A percentile compares a stretch with the other conserved stretches of the same genome.
Conservation (phyloP, 352 stramenopile genomes). For the Phytophthora rubi region DNA sequence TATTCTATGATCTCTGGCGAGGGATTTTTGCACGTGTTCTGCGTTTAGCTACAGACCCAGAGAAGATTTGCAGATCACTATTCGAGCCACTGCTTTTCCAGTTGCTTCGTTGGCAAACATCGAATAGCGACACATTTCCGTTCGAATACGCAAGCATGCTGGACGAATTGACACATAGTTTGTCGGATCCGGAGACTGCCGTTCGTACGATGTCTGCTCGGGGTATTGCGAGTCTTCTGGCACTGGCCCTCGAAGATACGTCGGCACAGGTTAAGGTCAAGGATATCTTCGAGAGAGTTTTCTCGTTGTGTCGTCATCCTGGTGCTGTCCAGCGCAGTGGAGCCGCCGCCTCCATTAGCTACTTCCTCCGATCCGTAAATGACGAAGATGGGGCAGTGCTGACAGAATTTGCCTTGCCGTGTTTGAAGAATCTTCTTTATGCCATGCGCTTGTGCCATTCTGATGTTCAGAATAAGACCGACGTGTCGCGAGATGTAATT, state of each 20-base stretch:
- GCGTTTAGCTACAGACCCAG: conserved; percentile 62
- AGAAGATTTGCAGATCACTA: conserved; percentile 73
- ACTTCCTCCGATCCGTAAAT: conserved; percentile 69
- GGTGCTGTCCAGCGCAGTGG: conserved; percentile 65
- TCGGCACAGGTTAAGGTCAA: conserved; percentile 37
- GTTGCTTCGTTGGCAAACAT: conserved; percentile 71
- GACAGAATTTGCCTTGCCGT: conserved; percentile 64
- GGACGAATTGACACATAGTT: conserved; percentile 58
- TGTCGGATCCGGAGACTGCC: conserved; percentile 58
- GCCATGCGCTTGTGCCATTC: conserved; percentile 67
- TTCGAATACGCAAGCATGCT: conserved; percentile 74
- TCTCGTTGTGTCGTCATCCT: conserved; percentile 76
- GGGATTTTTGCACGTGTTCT: conserved; percentile 59
- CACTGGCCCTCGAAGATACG: conserved; percentile 48
- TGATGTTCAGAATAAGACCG: conserved; percentile 37
- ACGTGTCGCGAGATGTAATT: conserved; percentile 66
- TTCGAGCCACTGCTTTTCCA: conserved; percentile 83
- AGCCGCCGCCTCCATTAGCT: conserved; percentile 66
- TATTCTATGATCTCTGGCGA: conserved; percentile 68
- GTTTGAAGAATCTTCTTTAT: conserved; percentile 71
- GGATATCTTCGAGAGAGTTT: conserved; percentile 73
- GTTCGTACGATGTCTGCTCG: conserved; percentile 70
- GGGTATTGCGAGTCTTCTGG: conserved; percentile 64
- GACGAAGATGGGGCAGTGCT: conserved; percentile 61
- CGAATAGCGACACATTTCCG: conserved; percentile 58